phyloP scores from a whole-genome alignment of 228 moss, liverwort and hornwort genomes.

The Sphagnum fallax region DNA sequence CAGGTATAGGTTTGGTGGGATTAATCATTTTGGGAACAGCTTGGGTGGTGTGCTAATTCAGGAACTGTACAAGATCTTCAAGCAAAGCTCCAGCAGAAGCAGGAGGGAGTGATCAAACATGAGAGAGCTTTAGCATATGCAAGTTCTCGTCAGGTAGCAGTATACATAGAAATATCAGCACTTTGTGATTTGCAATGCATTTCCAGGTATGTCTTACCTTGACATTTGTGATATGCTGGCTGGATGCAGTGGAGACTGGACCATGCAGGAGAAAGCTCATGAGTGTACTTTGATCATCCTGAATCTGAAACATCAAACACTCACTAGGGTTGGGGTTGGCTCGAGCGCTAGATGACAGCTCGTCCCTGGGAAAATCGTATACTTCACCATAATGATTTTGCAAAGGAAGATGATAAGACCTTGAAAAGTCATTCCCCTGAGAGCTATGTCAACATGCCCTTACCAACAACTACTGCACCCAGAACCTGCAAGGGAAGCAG shows the following conservation, averaged over 20 bases:
- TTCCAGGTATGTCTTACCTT: no score
- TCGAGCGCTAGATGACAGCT: slow-evolving; percentile 49
- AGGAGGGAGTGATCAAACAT: slow-evolving; percentile 35
- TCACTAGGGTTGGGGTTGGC: slow-evolving; percentile 47
- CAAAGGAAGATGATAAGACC: slow-evolving; percentile 19
- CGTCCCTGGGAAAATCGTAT: slow-evolving; percentile 43
- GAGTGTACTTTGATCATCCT: slow-evolving; percentile 29
- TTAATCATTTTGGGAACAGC: slow-evolving; percentile 2
- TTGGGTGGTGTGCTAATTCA: slow-evolving; percentile 32
- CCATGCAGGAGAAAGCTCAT: slow-evolving; percentile 21
- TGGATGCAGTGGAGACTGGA: slow-evolving; percentile 8
- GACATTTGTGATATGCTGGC: background rate
- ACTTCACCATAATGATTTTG: slow-evolving; percentile 18
- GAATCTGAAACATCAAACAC: slow-evolving; percentile 30
- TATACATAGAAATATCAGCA: background rate
- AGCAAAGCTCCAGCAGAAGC: slow-evolving; percentile 25
- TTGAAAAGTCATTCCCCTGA: slow-evolving; percentile 13
- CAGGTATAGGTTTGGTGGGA: no score
- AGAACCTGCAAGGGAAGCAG: slow-evolving; percentile 2
- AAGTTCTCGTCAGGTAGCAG: slow-evolving; percentile 36
- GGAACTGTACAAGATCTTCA: slow-evolving; percentile 34
- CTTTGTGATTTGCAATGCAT: background rate
- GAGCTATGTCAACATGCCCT: background rate
- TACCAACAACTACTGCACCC: background rate
- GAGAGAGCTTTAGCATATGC: slow-evolving; percentile 46